Evolutionary conservation across 1,284 basidiomycete genomes (phyloP).

Genomic region (Ceratobasidium theobromae): DNA sequence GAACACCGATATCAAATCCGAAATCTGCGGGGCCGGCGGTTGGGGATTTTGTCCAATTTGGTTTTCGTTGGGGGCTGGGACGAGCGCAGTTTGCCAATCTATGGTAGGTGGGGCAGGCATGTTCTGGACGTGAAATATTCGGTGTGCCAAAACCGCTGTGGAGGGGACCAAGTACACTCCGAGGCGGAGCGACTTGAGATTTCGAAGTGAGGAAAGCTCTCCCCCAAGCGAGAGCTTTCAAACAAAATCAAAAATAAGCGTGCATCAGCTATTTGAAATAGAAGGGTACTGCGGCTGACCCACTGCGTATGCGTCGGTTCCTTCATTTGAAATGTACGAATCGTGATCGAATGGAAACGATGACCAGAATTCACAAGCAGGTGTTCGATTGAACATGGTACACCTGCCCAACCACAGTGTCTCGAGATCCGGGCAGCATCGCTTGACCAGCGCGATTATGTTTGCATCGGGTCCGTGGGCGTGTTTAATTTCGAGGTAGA

Average conservation of each 20-base stretch:
- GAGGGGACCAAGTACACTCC: conserved; percentile 25
- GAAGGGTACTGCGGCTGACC: not conserved
- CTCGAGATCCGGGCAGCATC: conserved; percentile 2
- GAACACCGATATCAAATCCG: not conserved
- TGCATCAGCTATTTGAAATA: not conserved
- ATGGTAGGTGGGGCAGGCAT: not conserved
- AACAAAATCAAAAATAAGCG: not conserved
- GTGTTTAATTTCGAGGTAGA: not conserved
- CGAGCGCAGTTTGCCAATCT: conserved; percentile 1
- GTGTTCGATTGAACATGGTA: conserved; percentile 15
- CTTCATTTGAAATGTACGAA: conserved; percentile 23
- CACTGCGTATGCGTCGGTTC: conserved; percentile 21
- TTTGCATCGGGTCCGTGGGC: conserved; percentile 18
- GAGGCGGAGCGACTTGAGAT: not conserved
- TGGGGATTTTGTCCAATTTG: not conserved
- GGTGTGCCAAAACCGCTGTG: conserved; percentile 13
- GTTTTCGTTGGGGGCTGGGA: not conserved
- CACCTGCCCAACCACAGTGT: conserved; percentile 11
- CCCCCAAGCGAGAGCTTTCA: conserved; percentile 1
- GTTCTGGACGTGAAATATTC: conserved; percentile 3
- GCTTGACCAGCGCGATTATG: not conserved
- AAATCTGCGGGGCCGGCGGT: not conserved
- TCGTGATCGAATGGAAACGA: conserved; percentile 21
- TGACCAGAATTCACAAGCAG: conserved; percentile 21
- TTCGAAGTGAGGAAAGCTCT: conserved; percentile 12